Percentiles rank a stretch among this genome's conserved stretches.
Conservation (phyloP, 257 asterid species). For the Salvia rosmarinus region DNA sequence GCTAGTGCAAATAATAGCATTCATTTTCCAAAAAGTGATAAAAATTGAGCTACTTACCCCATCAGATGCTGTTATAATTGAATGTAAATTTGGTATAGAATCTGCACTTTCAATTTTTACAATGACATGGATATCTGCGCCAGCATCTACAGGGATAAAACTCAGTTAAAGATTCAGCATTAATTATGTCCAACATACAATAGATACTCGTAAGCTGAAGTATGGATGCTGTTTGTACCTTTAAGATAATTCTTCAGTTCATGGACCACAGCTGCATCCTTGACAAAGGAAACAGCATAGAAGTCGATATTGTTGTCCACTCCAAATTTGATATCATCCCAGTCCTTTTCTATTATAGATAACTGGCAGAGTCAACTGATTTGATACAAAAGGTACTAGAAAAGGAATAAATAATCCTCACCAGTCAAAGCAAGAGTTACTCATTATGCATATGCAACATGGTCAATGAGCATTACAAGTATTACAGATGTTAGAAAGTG, state of each 20-base stretch:
- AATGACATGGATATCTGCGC: constrained; percentile 87
- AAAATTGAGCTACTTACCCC: constrained; percentile 62
- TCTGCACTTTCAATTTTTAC: constrained; percentile 97
- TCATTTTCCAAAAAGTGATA: background rate
- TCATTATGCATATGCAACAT: constrained; percentile 21
- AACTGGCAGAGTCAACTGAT: constrained; percentile 32
- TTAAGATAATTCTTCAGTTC: constrained; percentile 83
- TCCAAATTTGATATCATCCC: constrained; percentile 96
- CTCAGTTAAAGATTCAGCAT: constrained; percentile 14
- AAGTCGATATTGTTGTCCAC: constrained; percentile 88
- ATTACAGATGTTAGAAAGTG: constrained; percentile 3
- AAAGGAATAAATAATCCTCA: constrained; percentile 15
- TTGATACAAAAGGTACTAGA: constrained; percentile 11
- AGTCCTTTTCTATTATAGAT: constrained; percentile 70
- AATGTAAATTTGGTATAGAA: constrained; percentile 84
- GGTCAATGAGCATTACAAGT: background rate
- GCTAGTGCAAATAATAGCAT: background rate
- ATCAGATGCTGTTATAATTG: constrained; percentile 92
- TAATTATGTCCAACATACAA: constrained; percentile 17
- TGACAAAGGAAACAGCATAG: constrained; percentile 93
- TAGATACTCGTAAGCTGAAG: background rate
- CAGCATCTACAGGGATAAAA: constrained; percentile 49
- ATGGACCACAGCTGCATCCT: constrained; percentile 92
- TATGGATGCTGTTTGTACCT: constrained; percentile 44
- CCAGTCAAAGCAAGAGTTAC: constrained; percentile 18